phyloP scores from a whole-genome alignment of 768 basidiomycete species.

The Asterophora lycoperdoides region DNA sequence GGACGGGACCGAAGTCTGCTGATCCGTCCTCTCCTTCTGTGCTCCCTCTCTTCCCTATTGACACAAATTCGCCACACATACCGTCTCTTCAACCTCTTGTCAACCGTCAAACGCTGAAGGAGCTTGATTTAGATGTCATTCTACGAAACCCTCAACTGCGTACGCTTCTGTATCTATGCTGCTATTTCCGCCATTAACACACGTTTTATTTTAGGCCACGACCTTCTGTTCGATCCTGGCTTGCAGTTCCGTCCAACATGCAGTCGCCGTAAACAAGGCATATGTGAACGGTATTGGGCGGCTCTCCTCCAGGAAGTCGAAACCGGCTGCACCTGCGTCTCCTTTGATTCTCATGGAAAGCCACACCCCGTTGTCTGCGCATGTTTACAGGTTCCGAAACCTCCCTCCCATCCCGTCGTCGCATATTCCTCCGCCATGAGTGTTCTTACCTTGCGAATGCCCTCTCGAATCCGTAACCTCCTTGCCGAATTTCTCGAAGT shows the following conservation, averaged over 20 bases:
- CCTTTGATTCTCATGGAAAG: slow-evolving; percentile 59
- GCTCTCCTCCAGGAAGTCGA: slow-evolving; percentile 77
- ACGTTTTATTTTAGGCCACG: slow-evolving; percentile 55
- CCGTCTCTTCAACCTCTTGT: slow-evolving; percentile 73
- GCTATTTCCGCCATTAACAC: slow-evolving; percentile 9
- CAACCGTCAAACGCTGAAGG: slow-evolving; percentile 77
- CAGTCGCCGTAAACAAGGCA: slow-evolving; percentile 67
- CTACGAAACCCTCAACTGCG: slow-evolving; percentile 88
- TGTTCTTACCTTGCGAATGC: slow-evolving; percentile 59
- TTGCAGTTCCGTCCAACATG: slow-evolving; percentile 77
- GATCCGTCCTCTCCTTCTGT: slow-evolving; percentile 26
- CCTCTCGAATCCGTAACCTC: slow-evolving; percentile 67
- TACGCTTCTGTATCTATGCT: slow-evolving; percentile 38
- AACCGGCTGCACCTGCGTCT: slow-evolving; percentile 78
- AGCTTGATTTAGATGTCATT: slow-evolving; percentile 82
- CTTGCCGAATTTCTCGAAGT: slow-evolving; percentile 78
- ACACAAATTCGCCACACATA: slow-evolving; percentile 49
- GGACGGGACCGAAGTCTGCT: slow-evolving; percentile 24
- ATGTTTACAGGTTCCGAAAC: slow-evolving; percentile 41
- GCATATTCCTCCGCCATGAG: slow-evolving; percentile 40
- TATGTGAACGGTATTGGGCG: slow-evolving; percentile 81
- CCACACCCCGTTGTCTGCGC: slow-evolving; percentile 55
- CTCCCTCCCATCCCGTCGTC: slow-evolving; percentile 37
- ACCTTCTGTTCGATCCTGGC: slow-evolving; percentile 83
- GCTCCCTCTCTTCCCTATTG: slow-evolving; percentile 35